phyloP scores from a whole-genome alignment of 305 asterid genomes.

The Coffea humblotiana region DNA sequence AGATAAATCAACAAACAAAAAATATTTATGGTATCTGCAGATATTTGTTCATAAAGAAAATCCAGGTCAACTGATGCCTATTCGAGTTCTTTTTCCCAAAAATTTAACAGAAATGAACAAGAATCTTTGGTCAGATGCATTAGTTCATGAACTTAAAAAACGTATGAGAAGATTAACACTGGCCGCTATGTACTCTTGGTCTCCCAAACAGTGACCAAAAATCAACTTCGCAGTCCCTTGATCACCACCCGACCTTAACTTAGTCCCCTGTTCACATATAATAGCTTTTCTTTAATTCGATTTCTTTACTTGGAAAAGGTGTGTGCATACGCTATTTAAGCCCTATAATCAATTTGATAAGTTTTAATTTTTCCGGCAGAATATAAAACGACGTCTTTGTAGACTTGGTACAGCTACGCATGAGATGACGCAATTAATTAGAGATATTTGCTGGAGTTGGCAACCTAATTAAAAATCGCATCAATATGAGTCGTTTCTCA shows the following conservation, averaged over 20 bases:
- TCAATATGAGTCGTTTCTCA: neutral
- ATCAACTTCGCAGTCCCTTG: neutral
- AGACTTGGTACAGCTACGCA: neutral
- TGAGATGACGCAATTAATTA: neutral
- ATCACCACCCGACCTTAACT: neutral
- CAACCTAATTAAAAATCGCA: neutral
- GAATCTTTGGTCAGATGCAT: neutral
- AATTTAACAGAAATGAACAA: neutral
- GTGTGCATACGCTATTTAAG: neutral
- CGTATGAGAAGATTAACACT: neutral
- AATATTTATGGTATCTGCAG: too few relatives aligned
- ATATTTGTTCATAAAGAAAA: neutral
- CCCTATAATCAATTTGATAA: neutral
- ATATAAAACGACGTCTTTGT: neutral
- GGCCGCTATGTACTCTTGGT: too few relatives aligned
- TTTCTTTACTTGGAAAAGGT: neutral
- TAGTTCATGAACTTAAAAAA: neutral
- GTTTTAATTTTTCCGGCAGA: neutral
- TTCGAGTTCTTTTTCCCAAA: neutral
- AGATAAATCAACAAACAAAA: too few relatives aligned
- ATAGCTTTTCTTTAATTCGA: neutral
- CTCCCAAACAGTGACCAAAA: neutral
- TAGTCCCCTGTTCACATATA: neutral
- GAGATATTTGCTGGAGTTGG: neutral
- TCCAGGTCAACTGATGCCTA: neutral